A percentile compares a stretch with the other conserved stretches of the same genome.
These are phyloP conservation scores for Ploettnerulaceae sp. DNA, from an alignment of 2,329 filamentous ascomycete genomes.

Conservation along the genomic window DNA sequence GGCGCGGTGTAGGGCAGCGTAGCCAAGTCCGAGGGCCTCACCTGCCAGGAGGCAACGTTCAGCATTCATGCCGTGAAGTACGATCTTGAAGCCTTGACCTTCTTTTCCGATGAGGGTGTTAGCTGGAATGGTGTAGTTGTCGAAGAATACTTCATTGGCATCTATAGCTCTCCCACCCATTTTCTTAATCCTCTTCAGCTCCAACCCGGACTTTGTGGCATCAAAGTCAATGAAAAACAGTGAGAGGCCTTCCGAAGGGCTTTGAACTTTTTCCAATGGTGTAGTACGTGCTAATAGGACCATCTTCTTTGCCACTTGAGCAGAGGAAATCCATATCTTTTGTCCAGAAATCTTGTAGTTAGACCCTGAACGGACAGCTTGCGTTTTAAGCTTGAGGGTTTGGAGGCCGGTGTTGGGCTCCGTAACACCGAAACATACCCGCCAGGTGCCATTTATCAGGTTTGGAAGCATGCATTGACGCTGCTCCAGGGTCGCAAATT, in stretches of 20 bases:
- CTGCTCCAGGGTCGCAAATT: conserved; percentile 65
- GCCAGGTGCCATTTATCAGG: conserved; percentile 66
- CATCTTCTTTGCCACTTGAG: conserved; percentile 79
- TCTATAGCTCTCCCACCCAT: conserved; percentile 82
- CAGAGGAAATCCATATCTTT: conserved; percentile 87
- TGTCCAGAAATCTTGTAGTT: conserved; percentile 68
- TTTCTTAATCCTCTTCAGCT: conserved; percentile 68
- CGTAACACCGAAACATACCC: conserved; percentile 80
- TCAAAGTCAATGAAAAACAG: conserved; percentile 79
- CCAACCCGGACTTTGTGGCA: conserved; percentile 44
- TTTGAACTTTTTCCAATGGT: conserved; percentile 59
- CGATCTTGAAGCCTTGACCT: conserved; percentile 72
- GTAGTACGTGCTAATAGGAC: conserved; percentile 75
- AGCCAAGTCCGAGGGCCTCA: conserved; percentile 75
- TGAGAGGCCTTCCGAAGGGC: conserved; percentile 69
- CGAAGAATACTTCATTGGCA: conserved; percentile 85
- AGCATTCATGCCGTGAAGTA: conserved; percentile 76
- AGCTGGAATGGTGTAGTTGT: conserved; percentile 64
- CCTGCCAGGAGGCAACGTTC: conserved; percentile 72
- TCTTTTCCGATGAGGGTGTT: conserved; percentile 65
- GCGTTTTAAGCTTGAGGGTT: conserved; percentile 65
- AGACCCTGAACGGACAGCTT: conserved; percentile 54
- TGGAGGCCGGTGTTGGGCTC: conserved; percentile 78
- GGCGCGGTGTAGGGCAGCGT: conserved; percentile 61
- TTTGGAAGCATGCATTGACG: conserved; percentile 59